phyloP scores from a whole-genome alignment of 2,329 filamentous ascomycete genomes.

The Arthrinium phaeospermum region DNA sequence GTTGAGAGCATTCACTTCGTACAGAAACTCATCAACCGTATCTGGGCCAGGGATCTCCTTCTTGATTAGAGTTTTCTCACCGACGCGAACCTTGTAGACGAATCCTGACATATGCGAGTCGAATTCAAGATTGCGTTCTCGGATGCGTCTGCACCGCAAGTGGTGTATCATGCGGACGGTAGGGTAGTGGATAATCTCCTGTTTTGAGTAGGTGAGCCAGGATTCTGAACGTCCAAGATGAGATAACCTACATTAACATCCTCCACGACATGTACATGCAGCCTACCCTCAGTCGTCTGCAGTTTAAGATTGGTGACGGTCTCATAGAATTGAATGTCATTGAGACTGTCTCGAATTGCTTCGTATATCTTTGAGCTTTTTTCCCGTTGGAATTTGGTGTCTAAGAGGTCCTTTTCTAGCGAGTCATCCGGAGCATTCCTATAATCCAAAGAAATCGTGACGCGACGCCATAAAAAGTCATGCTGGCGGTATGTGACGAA shows the following conservation, averaged over 20 bases:
- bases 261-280: constrained; percentile 98
- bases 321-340: constrained; percentile 94
- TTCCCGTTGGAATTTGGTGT: constrained; percentile 83
- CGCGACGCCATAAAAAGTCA: constrained; percentile 79
- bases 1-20: constrained; percentile 95
- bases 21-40: constrained; percentile 94
- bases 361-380: constrained; percentile 95
- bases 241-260: constrained; percentile 73
- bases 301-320: constrained; percentile 96
- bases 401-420: constrained; percentile 81
- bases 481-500: constrained; percentile 92
- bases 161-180: constrained; percentile 75
- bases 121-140: constrained; percentile 79
- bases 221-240: neutral
- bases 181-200: constrained; percentile 90
- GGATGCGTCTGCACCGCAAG: constrained; percentile 67
- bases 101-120: constrained; percentile 95
- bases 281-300: constrained; percentile 82
- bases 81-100: constrained; percentile 87
- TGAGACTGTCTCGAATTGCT: constrained; percentile 87
- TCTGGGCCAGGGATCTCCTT: constrained; percentile 98
- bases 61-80: constrained; percentile 79
- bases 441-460: constrained; percentile 95
- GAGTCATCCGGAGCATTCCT: constrained; percentile 79
- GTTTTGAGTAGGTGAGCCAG: constrained; percentile 1